Evolutionary conservation across 139 green algal genomes (phyloP).

Genomic region (Yamagishiella unicocca): DNA sequence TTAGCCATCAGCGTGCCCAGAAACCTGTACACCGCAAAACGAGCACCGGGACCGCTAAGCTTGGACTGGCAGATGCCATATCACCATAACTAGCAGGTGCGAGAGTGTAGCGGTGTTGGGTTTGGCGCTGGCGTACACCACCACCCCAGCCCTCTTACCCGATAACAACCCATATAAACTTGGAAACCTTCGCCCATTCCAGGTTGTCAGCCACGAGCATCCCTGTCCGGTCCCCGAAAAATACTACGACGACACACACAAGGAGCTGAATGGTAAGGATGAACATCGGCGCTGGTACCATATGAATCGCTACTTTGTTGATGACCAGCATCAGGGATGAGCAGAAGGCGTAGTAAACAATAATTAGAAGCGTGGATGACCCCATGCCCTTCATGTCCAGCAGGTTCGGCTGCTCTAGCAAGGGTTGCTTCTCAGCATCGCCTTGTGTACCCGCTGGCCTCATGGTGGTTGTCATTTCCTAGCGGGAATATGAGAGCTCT

Average conservation of each 20-base stretch:
- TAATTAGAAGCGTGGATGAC: neutral
- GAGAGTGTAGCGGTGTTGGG: too few species aligned
- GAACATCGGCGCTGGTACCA: conserved; percentile 44
- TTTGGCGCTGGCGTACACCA: too few species aligned
- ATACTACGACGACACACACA: conserved; percentile 27
- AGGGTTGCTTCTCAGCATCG: conserved; percentile 6
- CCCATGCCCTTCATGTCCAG: neutral
- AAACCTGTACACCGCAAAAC: too few species aligned
- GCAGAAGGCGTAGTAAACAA: conserved; percentile 28
- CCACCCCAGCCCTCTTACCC: too few species aligned
- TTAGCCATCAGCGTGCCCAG: conserved; percentile 57
- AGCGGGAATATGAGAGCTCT: too few species aligned
- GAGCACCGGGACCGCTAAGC: too few species aligned
- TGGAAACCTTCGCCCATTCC: conserved; percentile 53
- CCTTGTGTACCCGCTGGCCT: too few species aligned
- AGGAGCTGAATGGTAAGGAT: conserved; percentile 53
- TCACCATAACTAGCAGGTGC: too few species aligned
- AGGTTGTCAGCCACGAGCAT: conserved; percentile 47
- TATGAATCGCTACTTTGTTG: conserved; percentile 56
- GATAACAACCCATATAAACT: conserved; percentile 42
- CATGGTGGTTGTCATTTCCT: too few species aligned
- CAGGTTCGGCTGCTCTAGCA: neutral
- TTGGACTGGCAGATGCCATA: too few species aligned
- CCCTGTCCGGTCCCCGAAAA: neutral
- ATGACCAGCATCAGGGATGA: conserved; percentile 39